Evolutionary conservation across 805 yeast genomes (phyloP).

Genomic region (Nakazawaea anatomiae): DNA sequence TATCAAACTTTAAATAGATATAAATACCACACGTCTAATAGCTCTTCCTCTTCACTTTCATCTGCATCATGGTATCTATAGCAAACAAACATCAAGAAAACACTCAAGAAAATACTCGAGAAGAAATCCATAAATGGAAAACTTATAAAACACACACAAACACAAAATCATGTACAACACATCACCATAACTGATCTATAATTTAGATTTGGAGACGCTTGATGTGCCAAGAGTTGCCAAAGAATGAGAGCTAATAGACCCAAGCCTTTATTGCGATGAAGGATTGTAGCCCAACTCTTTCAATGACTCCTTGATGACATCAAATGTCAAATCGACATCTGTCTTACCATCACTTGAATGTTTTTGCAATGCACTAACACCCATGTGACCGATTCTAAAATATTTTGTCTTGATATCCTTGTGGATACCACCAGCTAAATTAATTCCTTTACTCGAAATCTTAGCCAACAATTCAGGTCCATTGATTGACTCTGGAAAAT

Average conservation of each 20-base stretch:
- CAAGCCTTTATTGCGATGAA: constrained; percentile 10
- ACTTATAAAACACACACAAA: background rate
- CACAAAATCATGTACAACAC: background rate
- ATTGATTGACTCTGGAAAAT: constrained; percentile 68
- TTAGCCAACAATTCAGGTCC: constrained; percentile 60
- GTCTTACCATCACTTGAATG: constrained; percentile 27
- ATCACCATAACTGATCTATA: background rate
- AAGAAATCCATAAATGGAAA: background rate
- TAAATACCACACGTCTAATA: too few species aligned
- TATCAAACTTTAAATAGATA: too few species aligned
- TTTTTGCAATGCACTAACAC: constrained; percentile 61
- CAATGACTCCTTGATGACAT: constrained; percentile 38
- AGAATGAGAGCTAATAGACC: constrained; percentile 6
- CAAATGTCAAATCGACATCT: constrained; percentile 46
- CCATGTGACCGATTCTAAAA: constrained; percentile 97
- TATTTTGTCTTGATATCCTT: constrained; percentile 73
- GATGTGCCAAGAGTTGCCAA: background rate
- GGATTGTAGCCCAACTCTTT: constrained; percentile 31
- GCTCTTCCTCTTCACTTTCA: too few species aligned
- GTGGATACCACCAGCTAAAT: constrained; percentile 88
- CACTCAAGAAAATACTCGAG: background rate
- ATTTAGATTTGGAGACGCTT: background rate
- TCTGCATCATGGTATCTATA: too few species aligned
- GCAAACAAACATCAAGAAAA: too few species aligned
- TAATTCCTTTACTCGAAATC: constrained; percentile 59